Evolutionary conservation across 352 stramenopile species (phyloP).

Genomic region (Phytophthora sp.): DNA sequence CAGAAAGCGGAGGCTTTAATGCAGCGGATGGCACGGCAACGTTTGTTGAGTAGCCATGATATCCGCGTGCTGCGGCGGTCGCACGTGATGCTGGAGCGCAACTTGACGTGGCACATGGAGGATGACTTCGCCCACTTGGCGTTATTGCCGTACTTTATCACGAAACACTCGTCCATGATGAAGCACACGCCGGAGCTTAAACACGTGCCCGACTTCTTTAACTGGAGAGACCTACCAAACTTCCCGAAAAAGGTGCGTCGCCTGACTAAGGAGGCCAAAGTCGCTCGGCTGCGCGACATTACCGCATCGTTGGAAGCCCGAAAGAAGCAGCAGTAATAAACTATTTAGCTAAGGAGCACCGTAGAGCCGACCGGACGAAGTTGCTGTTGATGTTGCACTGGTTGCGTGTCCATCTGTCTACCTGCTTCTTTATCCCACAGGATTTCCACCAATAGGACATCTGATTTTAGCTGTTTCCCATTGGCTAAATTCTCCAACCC

Average conservation of each 20-base stretch:
- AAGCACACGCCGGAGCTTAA: constrained; percentile 43
- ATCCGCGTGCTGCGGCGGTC: constrained; percentile 52
- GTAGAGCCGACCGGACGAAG: neutral
- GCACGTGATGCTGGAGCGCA: constrained; percentile 67
- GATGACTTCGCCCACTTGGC: constrained; percentile 59
- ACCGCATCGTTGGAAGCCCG: constrained; percentile 42
- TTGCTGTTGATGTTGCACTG: constrained; percentile 10
- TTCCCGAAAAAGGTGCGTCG: constrained; percentile 44
- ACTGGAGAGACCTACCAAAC: constrained; percentile 48
- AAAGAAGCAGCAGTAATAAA: constrained; percentile 22
- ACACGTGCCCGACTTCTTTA: constrained; percentile 57
- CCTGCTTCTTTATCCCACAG: constrained; percentile 1
- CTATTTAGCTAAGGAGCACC: constrained; percentile 29
- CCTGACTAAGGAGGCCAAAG: constrained; percentile 12
- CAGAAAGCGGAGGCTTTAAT: constrained; percentile 68
- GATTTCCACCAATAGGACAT: constrained; percentile 15
- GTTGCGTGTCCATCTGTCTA: constrained; percentile 23
- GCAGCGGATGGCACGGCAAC: constrained; percentile 63
- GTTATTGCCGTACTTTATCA: constrained; percentile 68
- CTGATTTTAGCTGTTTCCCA: neutral
- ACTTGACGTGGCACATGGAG: constrained; percentile 58
- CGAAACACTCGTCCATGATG: constrained; percentile 34
- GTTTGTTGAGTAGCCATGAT: constrained; percentile 57
- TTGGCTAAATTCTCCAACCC: constrained; percentile 9
- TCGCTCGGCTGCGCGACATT: constrained; percentile 40